Base-by-base conservation (phyloP, 805 yeast genomes). In the Pichia phayaonensis region DNA sequence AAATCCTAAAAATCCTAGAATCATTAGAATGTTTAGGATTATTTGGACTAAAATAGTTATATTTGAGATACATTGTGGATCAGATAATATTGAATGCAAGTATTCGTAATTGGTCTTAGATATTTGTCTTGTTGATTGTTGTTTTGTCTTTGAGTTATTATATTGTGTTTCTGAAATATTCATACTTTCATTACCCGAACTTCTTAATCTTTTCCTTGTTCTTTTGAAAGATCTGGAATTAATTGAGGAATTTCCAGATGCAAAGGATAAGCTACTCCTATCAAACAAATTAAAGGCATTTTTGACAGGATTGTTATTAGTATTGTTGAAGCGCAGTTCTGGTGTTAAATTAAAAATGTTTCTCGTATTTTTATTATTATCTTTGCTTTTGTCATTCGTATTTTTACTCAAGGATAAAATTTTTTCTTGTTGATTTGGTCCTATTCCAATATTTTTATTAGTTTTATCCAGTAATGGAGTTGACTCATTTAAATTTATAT, bases 281-380 rank as follows among this genome's bases (percentile, higher is more conserved):
- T 64, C 67, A 51, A 64, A 64, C 18, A 63, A 45, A 31, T 63
- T 56, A 41, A 61, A 64, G 8, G 68, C 68, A n/a, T 59, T 61
- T 45, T 59, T 61, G 12, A 63, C 65, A 2, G 63, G 58, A 42
- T 61, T 61, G n/a, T n/a, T n/a, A 34, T 34, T n/a, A 34, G 4
- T 31, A 13, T 29, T 13, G 12, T 29, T 15, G 38, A n/a, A 11
- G 2, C 8, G 6, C 20, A 60, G 56, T 16, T 57, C 47, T 45
- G 57, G 62, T 44, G 59, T 61, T 10, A 56, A 31, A 16, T 52
- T 54, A 31, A 54, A 54, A 20, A 50, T 43, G n/a, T 34, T 34
- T n/a, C 38, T 34, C 2, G 38, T 34, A n/a, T 34, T 16, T 34
- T 16, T 34, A 16, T 34, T 34, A n/a, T 16, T 16, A n/a, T 16